phyloP scores from a whole-genome alignment of 2,329 filamentous ascomycete species.

The Aspergillus uvarum region DNA sequence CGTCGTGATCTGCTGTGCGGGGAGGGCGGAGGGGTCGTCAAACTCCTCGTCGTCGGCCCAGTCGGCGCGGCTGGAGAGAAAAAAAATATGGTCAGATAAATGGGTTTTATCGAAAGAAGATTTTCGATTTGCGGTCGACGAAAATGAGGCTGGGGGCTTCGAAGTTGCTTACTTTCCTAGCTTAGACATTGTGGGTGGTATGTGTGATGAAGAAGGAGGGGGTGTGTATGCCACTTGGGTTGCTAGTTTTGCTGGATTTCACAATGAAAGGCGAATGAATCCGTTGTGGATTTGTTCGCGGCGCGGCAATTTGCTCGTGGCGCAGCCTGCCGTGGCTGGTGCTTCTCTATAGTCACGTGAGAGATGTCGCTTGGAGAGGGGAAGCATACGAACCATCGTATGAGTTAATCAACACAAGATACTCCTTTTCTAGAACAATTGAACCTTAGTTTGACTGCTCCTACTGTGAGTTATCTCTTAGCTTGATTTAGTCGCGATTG shows the following conservation, averaged over 20 bases:
- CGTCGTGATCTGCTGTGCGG: slow-evolving; percentile 80
- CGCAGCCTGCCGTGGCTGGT: slow-evolving; percentile 35
- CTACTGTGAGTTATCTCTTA: no score
- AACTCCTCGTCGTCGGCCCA: slow-evolving; percentile 93
- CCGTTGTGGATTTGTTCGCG: slow-evolving; percentile 45
- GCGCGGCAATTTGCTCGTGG: slow-evolving; percentile 34
- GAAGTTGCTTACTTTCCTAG: slow-evolving; percentile 44
- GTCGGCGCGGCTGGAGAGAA: slow-evolving; percentile 60
- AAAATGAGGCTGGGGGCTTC: background rate
- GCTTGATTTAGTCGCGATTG: no score
- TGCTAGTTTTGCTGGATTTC: slow-evolving; percentile 43
- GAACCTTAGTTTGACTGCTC: no score
- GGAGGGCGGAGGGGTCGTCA: slow-evolving; percentile 81
- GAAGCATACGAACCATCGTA: background rate
- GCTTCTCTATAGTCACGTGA: slow-evolving; percentile 18
- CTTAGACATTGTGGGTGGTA: slow-evolving; percentile 46
- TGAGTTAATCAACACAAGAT: no score
- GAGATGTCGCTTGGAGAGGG: background rate
- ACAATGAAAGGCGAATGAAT: slow-evolving; percentile 39
- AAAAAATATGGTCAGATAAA: slow-evolving; percentile 6
- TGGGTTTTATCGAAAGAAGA: no score
- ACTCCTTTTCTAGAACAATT: no score
- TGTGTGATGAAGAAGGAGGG: slow-evolving; percentile 18
- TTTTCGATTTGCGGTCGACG: background rate
- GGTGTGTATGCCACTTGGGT: slow-evolving; percentile 16